Evolutionary conservation across 495 filamentous ascomycete genomes (phyloP).

Genomic region (Hypoxylon fragiforme): DNA sequence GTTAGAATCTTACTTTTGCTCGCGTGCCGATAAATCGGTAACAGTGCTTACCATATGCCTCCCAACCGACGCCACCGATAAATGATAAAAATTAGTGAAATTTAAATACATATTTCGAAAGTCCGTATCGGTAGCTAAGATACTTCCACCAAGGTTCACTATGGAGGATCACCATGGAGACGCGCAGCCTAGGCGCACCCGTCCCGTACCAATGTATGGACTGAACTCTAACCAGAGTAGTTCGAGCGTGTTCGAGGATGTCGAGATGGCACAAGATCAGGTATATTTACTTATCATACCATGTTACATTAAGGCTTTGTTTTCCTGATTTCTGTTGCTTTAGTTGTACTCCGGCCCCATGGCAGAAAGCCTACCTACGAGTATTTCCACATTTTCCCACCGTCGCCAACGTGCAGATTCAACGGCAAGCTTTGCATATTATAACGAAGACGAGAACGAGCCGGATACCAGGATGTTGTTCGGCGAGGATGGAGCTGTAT

Average conservation of each 20-base stretch:
- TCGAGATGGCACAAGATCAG: conserved; percentile 99
- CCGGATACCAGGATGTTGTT: conserved; percentile 28
- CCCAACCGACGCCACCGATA: not conserved
- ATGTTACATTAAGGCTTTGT: not conserved
- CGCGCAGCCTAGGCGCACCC: conserved; percentile 38
- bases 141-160: no score
- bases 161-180: conserved; percentile 40
- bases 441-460: conserved; percentile 65
- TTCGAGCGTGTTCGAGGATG: conserved; percentile 84
- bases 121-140: no score
- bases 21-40: not conserved
- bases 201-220: conserved; percentile 52
- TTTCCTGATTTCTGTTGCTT: conserved; percentile 26
- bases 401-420: conserved; percentile 78
- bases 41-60: conserved; percentile 4
- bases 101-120: no score
- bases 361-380: conserved; percentile 92
- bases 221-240: conserved; percentile 78
- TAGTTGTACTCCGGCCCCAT: conserved; percentile 92
- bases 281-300: conserved; percentile 48
- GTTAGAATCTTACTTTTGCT: not conserved
- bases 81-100: no score
- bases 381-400: conserved; percentile 83
- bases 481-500: conserved; percentile 18
- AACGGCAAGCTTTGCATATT: conserved; percentile 86